Evolutionary conservation across 768 basidiomycete species (phyloP), one percentile per base, ranked within the genome.

Genomic region (Trametopsis cervina): DNA sequence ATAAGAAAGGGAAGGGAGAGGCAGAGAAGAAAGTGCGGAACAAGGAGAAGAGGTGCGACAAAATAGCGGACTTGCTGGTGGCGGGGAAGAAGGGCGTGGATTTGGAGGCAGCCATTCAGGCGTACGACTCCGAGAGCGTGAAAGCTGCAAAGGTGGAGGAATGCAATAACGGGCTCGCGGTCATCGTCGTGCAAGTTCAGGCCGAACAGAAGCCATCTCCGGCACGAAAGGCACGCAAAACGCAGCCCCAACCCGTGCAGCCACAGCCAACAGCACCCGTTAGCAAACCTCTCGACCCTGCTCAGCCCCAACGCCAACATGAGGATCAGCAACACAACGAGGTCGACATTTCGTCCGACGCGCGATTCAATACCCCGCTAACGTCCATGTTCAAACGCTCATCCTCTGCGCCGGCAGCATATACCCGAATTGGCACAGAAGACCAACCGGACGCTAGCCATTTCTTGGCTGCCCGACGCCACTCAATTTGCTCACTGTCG

Each of bases 351-450:
- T 36, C 26, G 37, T 56, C 57, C 36, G 61, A 60, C 37, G 54
- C 56, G 3, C 65, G 72, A 38, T 69, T 76, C 61, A 62, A 61
- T 33, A 66, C 78, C 21, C 75, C 80, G 2, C 72, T 83, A 23
- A 80, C 80, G 3, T 71, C 79, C 43, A 77, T 82, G 78, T 80
- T 76, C 68, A 81, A 73, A 61, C 80, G 83, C 44, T 78, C 80
- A 10, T 66, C 76, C 3, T 83, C 83, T 29, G 76, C 74, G 6
- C 77, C 77, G 2, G 74, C 70, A 1, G 50, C 61, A n/a, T 63
- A 58, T 41, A 44, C 49, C 24, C 57, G 52, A 29, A 40, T 20
- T 45, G 48, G 18, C 47, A 56, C 45, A 40, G n/a, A 26, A 36
- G 20, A 37, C 46, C n/a, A 23, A 40, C 44, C 13, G 38, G 33